A percentile compares a stretch with the other conserved stretches of the same genome.
Evolutionary conservation across 163 green algal genomes (phyloP).

Genomic region (Trebouxiophyceae sp.): DNA sequence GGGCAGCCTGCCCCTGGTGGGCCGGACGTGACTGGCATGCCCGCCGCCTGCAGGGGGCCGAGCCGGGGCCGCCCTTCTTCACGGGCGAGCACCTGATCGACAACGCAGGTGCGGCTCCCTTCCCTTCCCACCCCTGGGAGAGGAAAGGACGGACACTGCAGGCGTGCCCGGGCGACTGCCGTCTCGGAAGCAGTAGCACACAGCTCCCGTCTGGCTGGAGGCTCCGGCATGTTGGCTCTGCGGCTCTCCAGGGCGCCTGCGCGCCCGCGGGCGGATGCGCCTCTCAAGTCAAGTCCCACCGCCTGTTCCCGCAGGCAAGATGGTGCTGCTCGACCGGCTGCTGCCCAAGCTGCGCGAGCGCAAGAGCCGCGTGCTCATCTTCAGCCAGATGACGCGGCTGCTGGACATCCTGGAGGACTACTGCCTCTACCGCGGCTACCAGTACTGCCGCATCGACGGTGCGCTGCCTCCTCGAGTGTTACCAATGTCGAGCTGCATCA

Average conservation of each 20-base stretch:
- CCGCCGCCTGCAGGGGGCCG: conserved; percentile 80
- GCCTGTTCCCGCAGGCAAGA: conserved; percentile 70
- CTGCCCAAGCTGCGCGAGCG: conserved; percentile 82
- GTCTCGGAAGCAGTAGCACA: no score
- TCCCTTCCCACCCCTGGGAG: neutral
- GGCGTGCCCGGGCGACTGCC: no score
- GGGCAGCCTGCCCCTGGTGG: no score
- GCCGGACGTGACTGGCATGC: no score
- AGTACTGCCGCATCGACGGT: conserved; percentile 36
- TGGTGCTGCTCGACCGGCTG: conserved; percentile 98
- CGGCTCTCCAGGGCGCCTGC: no score
- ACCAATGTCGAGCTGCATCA: no score
- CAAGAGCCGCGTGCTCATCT: conserved; percentile 78
- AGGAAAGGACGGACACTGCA: no score
- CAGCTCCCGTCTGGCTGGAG: no score
- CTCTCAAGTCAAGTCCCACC: neutral
- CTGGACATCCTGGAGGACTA: conserved; percentile 99
- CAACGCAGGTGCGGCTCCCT: conserved; percentile 50
- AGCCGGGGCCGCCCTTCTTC: conserved; percentile 89
- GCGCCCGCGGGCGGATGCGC: no score
- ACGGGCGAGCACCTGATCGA: conserved; percentile 95
- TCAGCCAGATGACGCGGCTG: conserved; percentile 96
- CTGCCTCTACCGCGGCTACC: conserved; percentile 70
- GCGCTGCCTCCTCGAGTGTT: no score
- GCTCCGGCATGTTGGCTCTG: no score